These are phyloP conservation scores for Dillenia suffruticosa DNA, from an alignment of 164 flowering plant genomes.

Conservation along the genomic window DNA sequence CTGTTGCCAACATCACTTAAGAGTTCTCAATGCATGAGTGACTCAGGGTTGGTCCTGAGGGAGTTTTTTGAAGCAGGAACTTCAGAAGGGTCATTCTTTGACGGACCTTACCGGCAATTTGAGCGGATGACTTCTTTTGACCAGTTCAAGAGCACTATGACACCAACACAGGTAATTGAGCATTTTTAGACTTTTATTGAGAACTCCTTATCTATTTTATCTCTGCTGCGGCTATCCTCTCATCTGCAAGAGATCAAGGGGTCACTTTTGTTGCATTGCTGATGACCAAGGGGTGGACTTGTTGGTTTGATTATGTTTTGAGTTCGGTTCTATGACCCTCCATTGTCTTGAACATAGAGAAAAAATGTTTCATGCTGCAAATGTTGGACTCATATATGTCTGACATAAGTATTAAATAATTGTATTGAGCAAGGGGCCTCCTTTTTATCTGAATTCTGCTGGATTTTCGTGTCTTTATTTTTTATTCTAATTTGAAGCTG, in stretches of 20 bases:
- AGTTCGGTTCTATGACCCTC: too few species aligned
- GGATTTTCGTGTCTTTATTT: too few species aligned
- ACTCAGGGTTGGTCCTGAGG: constrained; percentile 42
- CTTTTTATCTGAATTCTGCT: too few species aligned
- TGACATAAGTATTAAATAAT: too few species aligned
- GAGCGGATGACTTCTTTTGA: constrained; percentile 26
- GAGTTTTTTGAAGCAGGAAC: constrained; percentile 45
- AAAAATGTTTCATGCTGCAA: too few species aligned
- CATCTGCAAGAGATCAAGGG: not conserved
- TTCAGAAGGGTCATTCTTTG: constrained; percentile 30
- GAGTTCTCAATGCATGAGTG: constrained; percentile 27
- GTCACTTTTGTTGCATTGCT: not conserved
- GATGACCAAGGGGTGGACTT: too few species aligned
- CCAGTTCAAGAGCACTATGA: constrained; percentile 21
- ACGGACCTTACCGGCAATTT: constrained; percentile 31
- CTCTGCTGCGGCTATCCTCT: too few species aligned
- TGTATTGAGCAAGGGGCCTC: too few species aligned
- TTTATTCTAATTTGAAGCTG: too few species aligned
- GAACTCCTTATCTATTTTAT: not conserved
- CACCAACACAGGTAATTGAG: constrained; percentile 42
- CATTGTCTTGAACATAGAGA: too few species aligned
- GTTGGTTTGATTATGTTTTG: too few species aligned
- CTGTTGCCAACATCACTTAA: constrained; percentile 34
- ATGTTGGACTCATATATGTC: too few species aligned
- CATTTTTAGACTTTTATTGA: not conserved